Conservation (phyloP, 202 grass and related monocot genomes). For the Digitaria exilis region DNA sequence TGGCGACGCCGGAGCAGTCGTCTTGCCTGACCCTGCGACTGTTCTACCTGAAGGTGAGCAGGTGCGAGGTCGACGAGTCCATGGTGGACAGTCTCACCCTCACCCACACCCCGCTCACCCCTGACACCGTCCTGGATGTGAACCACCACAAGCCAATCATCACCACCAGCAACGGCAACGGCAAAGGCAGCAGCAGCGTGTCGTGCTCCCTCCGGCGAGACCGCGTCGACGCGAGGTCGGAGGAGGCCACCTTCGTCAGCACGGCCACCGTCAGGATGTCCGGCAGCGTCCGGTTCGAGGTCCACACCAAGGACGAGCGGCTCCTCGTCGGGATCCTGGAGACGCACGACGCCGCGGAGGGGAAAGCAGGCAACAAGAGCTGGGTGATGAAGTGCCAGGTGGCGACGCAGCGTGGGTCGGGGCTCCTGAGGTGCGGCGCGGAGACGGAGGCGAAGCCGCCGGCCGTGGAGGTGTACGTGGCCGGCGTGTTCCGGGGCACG, state of each 20-base stretch:
- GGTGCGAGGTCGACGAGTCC: conserved; percentile 60
- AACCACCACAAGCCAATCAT: conserved; percentile 19
- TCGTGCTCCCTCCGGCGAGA: conserved; percentile 54
- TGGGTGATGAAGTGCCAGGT: conserved; percentile 69
- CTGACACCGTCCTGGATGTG: conserved; percentile 54
- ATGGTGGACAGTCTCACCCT: conserved; percentile 48
- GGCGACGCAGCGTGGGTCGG: conserved; percentile 20
- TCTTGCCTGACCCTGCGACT: conserved; percentile 62
- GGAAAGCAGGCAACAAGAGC: conserved; percentile 1
- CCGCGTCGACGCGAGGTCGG: conserved; percentile 34
- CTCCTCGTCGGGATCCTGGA: conserved; percentile 66
- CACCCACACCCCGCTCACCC: conserved; percentile 60
- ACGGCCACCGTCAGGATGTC: conserved; percentile 55
- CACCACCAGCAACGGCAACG: background rate
- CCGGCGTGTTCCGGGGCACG: conserved; percentile 42
- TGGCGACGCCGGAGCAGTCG: conserved; percentile 27
- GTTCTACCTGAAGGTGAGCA: conserved; percentile 76
- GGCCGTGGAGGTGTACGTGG: conserved; percentile 57
- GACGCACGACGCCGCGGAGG: conserved; percentile 35
- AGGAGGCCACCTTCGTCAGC: conserved; percentile 71
- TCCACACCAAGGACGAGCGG: conserved; percentile 47
- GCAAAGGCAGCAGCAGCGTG: conserved; percentile 11
- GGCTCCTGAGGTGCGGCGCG: conserved; percentile 40
- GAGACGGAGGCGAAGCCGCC: conserved; percentile 32
- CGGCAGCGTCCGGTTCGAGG: conserved; percentile 73